Conservation (phyloP, 2,329 filamentous ascomycete genomes). For the Endothia cerciana region DNA sequence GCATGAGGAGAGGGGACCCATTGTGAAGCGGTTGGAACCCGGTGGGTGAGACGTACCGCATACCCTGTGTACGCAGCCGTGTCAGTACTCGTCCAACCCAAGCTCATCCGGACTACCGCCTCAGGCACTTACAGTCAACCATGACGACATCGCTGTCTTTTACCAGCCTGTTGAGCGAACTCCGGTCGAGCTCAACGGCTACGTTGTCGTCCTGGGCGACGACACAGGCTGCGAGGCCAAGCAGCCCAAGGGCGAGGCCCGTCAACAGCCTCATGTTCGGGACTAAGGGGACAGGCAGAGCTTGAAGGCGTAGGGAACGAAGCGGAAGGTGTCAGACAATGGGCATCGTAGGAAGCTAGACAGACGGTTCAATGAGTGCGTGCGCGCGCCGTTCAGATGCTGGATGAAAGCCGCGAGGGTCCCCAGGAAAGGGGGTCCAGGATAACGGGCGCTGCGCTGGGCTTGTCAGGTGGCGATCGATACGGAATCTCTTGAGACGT, state of each 20-base stretch:
- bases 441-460: neutral
- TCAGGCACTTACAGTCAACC: constrained; percentile 76
- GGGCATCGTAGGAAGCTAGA: neutral
- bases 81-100: neutral
- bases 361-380: constrained; percentile 1
- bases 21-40: neutral
- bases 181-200: constrained; percentile 80
- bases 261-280: constrained; percentile 37
- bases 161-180: constrained; percentile 85
- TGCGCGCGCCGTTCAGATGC: neutral
- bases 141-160: constrained; percentile 85
- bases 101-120: neutral
- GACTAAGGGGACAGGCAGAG: neutral
- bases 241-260: constrained; percentile 52
- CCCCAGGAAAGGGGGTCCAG: constrained; percentile 11
- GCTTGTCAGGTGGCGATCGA: neutral
- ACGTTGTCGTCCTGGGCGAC: constrained; percentile 68
- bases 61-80: constrained; percentile 8
- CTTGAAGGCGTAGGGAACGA: constrained; percentile 14
- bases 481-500: constrained; percentile 20
- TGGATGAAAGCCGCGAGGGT: neutral
- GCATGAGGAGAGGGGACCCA: neutral
- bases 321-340: neutral
- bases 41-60: constrained; percentile 10
- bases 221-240: constrained; percentile 56